Evolutionary conservation across 805 yeast genomes (phyloP), one percentile per base, ranked within the genome.

Genomic region (Lipomyces chichibuensis): DNA sequence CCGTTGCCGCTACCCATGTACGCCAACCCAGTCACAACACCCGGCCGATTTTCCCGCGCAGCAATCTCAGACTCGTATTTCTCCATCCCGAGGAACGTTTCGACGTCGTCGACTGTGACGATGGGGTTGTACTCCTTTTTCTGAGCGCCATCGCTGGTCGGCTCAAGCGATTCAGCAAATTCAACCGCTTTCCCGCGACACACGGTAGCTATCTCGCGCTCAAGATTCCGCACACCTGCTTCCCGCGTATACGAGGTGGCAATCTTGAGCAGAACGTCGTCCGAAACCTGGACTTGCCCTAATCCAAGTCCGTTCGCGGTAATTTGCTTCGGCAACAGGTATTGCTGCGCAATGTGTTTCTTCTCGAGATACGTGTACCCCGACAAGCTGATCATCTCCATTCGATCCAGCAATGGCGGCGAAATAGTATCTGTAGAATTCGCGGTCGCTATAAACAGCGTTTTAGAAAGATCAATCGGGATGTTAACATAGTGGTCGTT

Each of bases 1-100:
- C 97, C 97, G 4, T 89, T 86, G 0, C 97, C 97, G 73, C 89
- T 90, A 2, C 92, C 86, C 79, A 90, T 91, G 77, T 92, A 92
- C 1, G 97, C 91, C 67, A 92, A 80, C 0, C 97, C 98, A 75
- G 91, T 91, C 11, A 91, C 97, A 7, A 91, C 84, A 1, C 97
- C 97, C 69, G 84, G 83, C 11, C 91, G 84, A 61, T 81, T 77
- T 32, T 78, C 77, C 1, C 87, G 85, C 33, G 75, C 76, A 17
- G 77, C 80, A n/a, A 82, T 75, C 49, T 84, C 77, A 32, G 80
- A 77, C 17, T 80, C 73, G 76, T 82, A 79, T 72, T 81, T 80
- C 14, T 90, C 91, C 29, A 87, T 77, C 0, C 97, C 97, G 49
- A 92, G 80, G 73, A 88, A 90, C 71, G 82, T 84, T 25, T 88